These are phyloP conservation scores for Galerina marginata DNA, from an alignment of 768 basidiomycete species.

Conservation along the genomic window DNA sequence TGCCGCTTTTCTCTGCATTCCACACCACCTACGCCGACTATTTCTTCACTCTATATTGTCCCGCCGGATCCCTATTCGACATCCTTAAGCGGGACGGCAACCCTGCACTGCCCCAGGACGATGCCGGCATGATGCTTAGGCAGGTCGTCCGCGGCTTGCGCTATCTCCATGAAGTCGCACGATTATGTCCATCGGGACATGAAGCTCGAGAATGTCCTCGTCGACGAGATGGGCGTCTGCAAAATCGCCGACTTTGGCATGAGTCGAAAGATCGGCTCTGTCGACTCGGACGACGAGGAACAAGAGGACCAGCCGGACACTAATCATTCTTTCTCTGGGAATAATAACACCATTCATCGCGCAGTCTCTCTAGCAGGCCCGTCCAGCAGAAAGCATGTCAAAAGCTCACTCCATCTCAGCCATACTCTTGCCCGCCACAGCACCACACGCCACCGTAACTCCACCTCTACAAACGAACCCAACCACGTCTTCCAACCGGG, in stretches of 20 bases:
- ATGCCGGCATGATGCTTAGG: slow-evolving; percentile 83
- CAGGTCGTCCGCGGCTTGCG: slow-evolving; percentile 84
- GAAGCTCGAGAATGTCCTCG: slow-evolving; percentile 96
- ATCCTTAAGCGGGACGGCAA: slow-evolving; percentile 75
- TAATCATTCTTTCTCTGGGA: slow-evolving; percentile 15
- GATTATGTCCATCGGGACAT: slow-evolving; percentile 91
- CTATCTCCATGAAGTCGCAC: slow-evolving; percentile 80
- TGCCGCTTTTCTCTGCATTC: slow-evolving; percentile 76
- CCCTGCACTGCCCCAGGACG: slow-evolving; percentile 75
- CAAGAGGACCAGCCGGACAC: slow-evolving; percentile 31
- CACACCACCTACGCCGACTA: slow-evolving; percentile 71
- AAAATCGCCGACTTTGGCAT: slow-evolving; percentile 88
- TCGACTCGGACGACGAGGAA: slow-evolving; percentile 45
- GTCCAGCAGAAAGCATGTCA: slow-evolving; percentile 27
- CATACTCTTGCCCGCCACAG: slow-evolving; percentile 43
- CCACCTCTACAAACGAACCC: slow-evolving; percentile 39
- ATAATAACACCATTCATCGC: slow-evolving; percentile 37
- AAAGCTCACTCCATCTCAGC: slow-evolving; percentile 31
- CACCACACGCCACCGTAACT: slow-evolving; percentile 57
- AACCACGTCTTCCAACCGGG: slow-evolving; percentile 64
- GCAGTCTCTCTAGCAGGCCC: slow-evolving; percentile 45
- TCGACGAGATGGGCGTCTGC: slow-evolving; percentile 89
- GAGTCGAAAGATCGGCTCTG: slow-evolving; percentile 63
- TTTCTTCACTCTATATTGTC: slow-evolving; percentile 84
- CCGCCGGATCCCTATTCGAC: slow-evolving; percentile 84